Evolutionary conservation across 2,329 filamentous ascomycete genomes (phyloP), one percentile per base, ranked within the genome.

Genomic region (Ophiostoma sp.): DNA sequence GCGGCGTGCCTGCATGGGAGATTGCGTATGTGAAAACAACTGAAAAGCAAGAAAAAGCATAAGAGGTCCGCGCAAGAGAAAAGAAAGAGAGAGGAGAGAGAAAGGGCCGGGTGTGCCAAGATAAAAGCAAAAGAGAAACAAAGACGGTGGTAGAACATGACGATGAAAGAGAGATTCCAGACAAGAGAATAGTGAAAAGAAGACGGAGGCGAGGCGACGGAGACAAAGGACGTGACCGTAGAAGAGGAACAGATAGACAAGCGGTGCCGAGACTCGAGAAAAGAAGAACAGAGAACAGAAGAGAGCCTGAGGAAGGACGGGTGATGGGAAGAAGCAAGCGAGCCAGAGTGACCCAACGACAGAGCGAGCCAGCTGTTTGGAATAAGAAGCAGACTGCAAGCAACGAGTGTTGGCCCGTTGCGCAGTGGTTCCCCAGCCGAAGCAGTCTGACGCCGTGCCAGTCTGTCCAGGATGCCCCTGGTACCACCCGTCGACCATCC

Each of bases 1-100:
- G 63, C 60, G 60, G 40, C 60, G 40, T 18, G 60, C 60, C 40
- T 63, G 58, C 58, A 49, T 41, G 52, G 62, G 47, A 63, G 63
- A 63, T 42, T 64, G 49, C 52, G 55, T 27, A 27, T 63, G 49
- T 62, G 42, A 63, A 66, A 63, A 66, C 64, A 47, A n/a, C 52
- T 44, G 52, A 52, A 68, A 66, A 68, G 64, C 55, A 52, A 44
- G 44, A 60, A 65, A n/a, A 47, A 65, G 36, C 47, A 40, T 42
- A 66, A 63, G 60, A 41, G n/a, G 64, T 38, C 60, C 60, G 60
- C 49, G 41, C 41, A 40, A 60, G n/a, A 45, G 27, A 44, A 41
- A 65, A 9, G 14, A 42, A 49, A 47, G 47, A 63, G 41, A 18
- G 36, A 44, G 18, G 64, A 45, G 60, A 8, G 36, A 44, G 40